A percentile compares a stretch with the other conserved stretches of the same genome.
Evolutionary conservation across 805 yeast species (phyloP).

Genomic region (Starmerella etchellsii): DNA sequence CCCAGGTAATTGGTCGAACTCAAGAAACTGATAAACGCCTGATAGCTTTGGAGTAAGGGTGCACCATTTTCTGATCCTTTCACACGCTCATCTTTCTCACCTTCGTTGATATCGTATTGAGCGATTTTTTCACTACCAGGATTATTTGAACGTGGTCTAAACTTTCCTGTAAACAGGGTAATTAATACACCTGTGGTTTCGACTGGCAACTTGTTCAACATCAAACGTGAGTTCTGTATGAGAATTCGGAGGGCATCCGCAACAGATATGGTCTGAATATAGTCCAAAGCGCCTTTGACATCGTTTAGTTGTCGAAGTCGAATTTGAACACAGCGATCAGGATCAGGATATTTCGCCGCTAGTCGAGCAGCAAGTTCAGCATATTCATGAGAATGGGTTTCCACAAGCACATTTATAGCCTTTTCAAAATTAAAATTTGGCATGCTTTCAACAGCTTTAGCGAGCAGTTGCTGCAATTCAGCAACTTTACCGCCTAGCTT

Average conservation of each 20-base stretch:
- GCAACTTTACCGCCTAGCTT: constrained; percentile 46
- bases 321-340: constrained; percentile 64
- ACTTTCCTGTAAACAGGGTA: constrained; percentile 79
- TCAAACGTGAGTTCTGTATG: constrained; percentile 47
- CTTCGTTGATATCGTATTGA: neutral
- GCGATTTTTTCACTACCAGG: neutral
- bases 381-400: constrained; percentile 59
- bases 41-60: constrained; percentile 37
- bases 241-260: constrained; percentile 67
- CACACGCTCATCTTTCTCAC: neutral
- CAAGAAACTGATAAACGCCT: constrained; percentile 46
- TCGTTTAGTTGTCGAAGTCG: constrained; percentile 53
- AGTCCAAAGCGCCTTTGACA: constrained; percentile 47
- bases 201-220: constrained; percentile 58
- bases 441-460: constrained; percentile 27
- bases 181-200: constrained; percentile 74
- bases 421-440: constrained; percentile 48
- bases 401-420: constrained; percentile 39
- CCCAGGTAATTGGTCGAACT: constrained; percentile 17
- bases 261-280: constrained; percentile 52
- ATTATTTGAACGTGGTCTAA: constrained; percentile 20
- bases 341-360: constrained; percentile 59
- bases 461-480: constrained; percentile 46
- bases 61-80: constrained; percentile 3
- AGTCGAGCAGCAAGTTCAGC: constrained; percentile 52